Base-by-base conservation (phyloP, 2,329 filamentous ascomycete species). In the Colletotrichum sp. region DNA sequence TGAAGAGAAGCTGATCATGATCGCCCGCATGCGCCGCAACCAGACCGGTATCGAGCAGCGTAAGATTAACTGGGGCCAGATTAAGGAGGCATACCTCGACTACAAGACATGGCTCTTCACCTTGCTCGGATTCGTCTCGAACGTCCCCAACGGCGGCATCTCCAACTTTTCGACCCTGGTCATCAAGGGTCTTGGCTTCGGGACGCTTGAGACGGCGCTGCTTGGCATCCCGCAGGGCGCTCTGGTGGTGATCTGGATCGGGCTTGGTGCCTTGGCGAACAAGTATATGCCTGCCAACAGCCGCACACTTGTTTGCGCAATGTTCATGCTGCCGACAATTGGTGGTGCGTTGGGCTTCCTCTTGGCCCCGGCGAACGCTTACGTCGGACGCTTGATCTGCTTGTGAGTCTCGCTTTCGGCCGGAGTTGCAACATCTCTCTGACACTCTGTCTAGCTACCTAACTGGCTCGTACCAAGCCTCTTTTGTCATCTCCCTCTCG, bases 141-240 rank as follows among this genome's bases (percentile, higher is more conserved):
- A 91, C 78, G 83, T 89, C 3, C 87, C 87, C 3, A 93, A 92
- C 67, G 91, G 91, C 6, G 91, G 90, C 34, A 91, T 92, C 71
- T 88, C 87, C 34, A 92, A 92, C 77, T 93, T 93, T 70, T 89
- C 88, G 18, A 85, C 90, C 0, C 86, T 93, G n/a, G 91, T 93
- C 74, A 92, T 92, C 78, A 80, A 89, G 75, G 90, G 90, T 0
- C 88, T 92, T 34, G 90, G 91, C 8, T 92, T 91, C 78, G 77
- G 82, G 16, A 83, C 82, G 0, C 77, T 86, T 15, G 77, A 84
- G 30, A 86, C 84, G 3, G 82, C 84, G 6, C 80, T 86, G 6
- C 78, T 86, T 6, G 83, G 84, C 12, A 86, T 86, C 18, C 85
- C 85, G 1, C 83, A 86, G 60, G 85, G 85, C 4, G 80, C 77